Conservation (phyloP, 331 rosid genomes). For the Malus hybrid region DNA sequence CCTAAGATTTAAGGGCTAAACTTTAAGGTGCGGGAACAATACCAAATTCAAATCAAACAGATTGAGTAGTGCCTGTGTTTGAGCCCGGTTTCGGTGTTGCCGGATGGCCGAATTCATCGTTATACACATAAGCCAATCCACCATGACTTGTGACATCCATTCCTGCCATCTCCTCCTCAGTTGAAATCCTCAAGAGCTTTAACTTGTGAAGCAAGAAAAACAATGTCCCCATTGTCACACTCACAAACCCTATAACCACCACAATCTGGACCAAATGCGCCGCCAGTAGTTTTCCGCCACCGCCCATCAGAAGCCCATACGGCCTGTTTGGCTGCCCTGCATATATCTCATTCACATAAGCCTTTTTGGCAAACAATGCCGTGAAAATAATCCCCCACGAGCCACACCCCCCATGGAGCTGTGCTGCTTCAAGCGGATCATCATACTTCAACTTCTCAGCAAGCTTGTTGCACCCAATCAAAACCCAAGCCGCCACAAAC, state of each 20-base stretch:
- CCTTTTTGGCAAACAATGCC: conserved; percentile 39
- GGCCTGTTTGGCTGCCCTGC: conserved; percentile 31
- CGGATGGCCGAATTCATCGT: not conserved
- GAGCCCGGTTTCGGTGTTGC: not conserved
- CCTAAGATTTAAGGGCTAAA: not conserved
- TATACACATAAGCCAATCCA: conserved; percentile 47
- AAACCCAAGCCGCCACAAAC: conserved; percentile 54
- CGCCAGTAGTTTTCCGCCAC: conserved; percentile 42
- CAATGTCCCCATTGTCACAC: conserved; percentile 50
- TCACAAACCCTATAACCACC: conserved; percentile 38
- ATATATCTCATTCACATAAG: conserved; percentile 46
- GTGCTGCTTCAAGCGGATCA: conserved; percentile 65
- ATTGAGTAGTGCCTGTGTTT: not conserved
- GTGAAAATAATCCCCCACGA: conserved; percentile 64
- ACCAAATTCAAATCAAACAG: conserved; percentile 3
- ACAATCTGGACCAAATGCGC: conserved; percentile 53
- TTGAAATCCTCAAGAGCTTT: conserved; percentile 33
- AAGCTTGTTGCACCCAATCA: conserved; percentile 37
- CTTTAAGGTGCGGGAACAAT: not conserved
- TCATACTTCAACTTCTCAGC: conserved; percentile 46
- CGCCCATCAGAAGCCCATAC: conserved; percentile 53
- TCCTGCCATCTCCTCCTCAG: conserved; percentile 58
- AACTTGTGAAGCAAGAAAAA: conserved; percentile 38
- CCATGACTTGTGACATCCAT: conserved; percentile 65
- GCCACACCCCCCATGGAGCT: conserved; percentile 67